Evolutionary conservation across 2,329 filamentous ascomycete species (phyloP).

Genomic region (Alternaria arbusti): DNA sequence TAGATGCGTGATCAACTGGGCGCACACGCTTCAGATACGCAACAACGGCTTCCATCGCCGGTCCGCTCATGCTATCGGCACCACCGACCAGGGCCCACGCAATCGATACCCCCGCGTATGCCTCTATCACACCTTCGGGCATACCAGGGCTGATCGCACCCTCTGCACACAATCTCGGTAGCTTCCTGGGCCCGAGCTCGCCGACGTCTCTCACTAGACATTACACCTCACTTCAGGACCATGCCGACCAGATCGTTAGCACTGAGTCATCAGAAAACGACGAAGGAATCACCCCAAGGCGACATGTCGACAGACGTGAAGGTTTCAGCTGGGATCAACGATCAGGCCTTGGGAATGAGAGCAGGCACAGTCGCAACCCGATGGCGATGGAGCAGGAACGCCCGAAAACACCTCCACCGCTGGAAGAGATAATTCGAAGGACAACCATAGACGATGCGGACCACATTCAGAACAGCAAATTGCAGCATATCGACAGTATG

Average conservation of each 20-base stretch:
- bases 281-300: conserved; percentile 17
- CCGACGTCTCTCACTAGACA: conserved; percentile 19
- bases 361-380: conserved; percentile 13
- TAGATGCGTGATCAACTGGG: conserved; percentile 19
- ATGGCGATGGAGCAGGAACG: conserved; percentile 17
- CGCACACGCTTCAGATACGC: conserved; percentile 12
- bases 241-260: conserved; percentile 24
- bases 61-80: conserved; percentile 21
- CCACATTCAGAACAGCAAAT: conserved; percentile 14
- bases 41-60: conserved; percentile 12
- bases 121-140: background rate
- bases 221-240: conserved; percentile 35
- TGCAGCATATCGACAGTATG: conserved; percentile 18
- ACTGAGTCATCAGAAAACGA: conserved; percentile 1
- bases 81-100: conserved; percentile 8
- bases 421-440: conserved; percentile 28
- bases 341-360: conserved; percentile 8
- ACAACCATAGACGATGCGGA: conserved; percentile 14
- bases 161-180: conserved; percentile 2
- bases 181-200: background rate
- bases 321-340: conserved; percentile 33
- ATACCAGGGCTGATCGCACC: conserved; percentile 3
- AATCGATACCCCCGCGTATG: conserved; percentile 8
- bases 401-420: conserved; percentile 22
- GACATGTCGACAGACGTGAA: conserved; percentile 28